These are phyloP conservation scores for Westerdykella aurantiaca DNA, from an alignment of 2,329 filamentous ascomycete species.

Conservation along the genomic window DNA sequence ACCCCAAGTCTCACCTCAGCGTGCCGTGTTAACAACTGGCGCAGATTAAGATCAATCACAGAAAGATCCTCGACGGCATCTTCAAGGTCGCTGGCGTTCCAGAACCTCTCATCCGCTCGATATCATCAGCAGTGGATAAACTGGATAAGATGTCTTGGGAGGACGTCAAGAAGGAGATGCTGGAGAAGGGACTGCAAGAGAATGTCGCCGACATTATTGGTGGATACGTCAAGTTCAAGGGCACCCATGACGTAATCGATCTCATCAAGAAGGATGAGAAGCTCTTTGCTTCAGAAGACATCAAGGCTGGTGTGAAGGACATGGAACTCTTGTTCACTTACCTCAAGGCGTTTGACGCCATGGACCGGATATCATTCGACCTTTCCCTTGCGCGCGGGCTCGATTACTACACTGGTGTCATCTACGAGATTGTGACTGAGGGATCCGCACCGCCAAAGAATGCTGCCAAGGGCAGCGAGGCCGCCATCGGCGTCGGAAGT, in stretches of 20 bases:
- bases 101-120: conserved; percentile 76
- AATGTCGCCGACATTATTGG: conserved; percentile 83
- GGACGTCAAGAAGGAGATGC: conserved; percentile 89
- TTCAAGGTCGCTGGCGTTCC: conserved; percentile 90
- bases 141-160: conserved; percentile 88
- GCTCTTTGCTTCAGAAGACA: conserved; percentile 64
- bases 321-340: conserved; percentile 77
- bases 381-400: conserved; percentile 82
- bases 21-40: no score
- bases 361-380: conserved; percentile 77
- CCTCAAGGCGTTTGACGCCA: conserved; percentile 67
- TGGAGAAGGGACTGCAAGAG: conserved; percentile 73
- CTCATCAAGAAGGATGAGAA: conserved; percentile 62
- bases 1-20: no score
- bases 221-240: conserved; percentile 73
- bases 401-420: conserved; percentile 89
- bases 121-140: conserved; percentile 92
- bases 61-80: conserved; percentile 87
- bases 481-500: conserved; percentile 12
- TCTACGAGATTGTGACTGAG: conserved; percentile 84
- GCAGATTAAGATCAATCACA: conserved; percentile 84
- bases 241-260: conserved; percentile 66
- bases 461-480: conserved; percentile 35
- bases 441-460: conserved; percentile 55
- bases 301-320: conserved; percentile 74